Percentiles rank a stretch among this genome's conserved stretches.
phyloP scores from a whole-genome alignment of 495 filamentous ascomycete genomes.

The Darksidea phi region DNA sequence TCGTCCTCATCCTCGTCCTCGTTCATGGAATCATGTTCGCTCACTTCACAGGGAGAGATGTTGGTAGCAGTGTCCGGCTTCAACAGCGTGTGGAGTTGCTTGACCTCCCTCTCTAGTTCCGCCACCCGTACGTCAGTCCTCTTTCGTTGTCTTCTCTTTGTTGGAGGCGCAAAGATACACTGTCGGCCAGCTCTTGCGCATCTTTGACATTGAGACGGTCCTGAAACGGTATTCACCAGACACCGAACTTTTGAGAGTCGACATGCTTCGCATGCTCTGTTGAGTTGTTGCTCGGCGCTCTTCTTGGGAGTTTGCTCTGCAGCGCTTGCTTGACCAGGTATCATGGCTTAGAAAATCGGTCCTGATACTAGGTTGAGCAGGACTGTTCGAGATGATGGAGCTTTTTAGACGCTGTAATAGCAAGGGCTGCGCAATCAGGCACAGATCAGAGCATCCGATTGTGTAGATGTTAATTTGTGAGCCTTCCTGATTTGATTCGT shows the following conservation, averaged over 20 bases:
- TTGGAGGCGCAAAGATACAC: constrained; percentile 33
- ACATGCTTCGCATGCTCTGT: constrained; percentile 35
- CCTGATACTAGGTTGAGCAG: not conserved
- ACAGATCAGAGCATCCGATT: too few relatives aligned
- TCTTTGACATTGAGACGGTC: constrained; percentile 29
- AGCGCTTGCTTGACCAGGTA: not conserved
- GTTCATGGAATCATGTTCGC: constrained; percentile 16
- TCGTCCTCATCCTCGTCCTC: constrained; percentile 13
- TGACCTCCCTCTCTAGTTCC: constrained; percentile 34
- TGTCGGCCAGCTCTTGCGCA: constrained; percentile 30
- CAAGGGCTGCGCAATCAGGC: too few relatives aligned
- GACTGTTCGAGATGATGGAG: not conserved
- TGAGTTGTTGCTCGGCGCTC: constrained; percentile 31
- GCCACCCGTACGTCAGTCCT: constrained; percentile 34
- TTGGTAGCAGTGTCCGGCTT: constrained; percentile 6
- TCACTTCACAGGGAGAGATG: constrained; percentile 13
- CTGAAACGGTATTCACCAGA: constrained; percentile 13
- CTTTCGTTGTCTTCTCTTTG: constrained; percentile 34
- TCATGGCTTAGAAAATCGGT: constrained; percentile 9
- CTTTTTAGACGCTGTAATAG: too few relatives aligned
- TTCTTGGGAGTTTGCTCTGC: constrained; percentile 18
- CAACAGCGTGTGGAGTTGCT: constrained; percentile 30
- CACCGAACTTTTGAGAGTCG: constrained; percentile 36
- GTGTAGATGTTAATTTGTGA: too few relatives aligned
- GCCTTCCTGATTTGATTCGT: too few relatives aligned